A percentile compares a stretch with the other conserved stretches of the same genome.
Evolutionary conservation across 371 early-diverging fungal genomes (phyloP).

Genomic region (Mucor velutinosus): DNA sequence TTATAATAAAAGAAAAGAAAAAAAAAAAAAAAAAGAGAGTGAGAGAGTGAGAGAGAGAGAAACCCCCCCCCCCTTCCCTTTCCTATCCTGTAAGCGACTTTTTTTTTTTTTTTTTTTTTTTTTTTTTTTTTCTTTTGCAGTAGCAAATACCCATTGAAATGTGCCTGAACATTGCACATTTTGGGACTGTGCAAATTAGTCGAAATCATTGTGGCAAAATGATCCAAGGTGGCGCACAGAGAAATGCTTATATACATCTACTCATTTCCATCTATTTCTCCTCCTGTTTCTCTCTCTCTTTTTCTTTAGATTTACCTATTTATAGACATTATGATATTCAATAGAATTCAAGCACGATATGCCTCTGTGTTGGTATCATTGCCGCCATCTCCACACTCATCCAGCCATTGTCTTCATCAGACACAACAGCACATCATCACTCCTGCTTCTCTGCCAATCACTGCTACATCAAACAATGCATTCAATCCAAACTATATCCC

Average conservation of each 20-base stretch:
- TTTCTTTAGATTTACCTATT: neutral
- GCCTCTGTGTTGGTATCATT: conserved; percentile 14
- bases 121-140: neutral
- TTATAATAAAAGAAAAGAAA: conserved; percentile 3
- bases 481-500: conserved; percentile 48
- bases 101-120: too few relatives aligned
- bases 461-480: conserved; percentile 46
- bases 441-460: conserved; percentile 38
- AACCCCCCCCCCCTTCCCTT: conserved; percentile 17
- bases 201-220: neutral
- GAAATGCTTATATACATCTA: neutral
- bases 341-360: conserved; percentile 14
- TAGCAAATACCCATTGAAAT: neutral
- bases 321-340: neutral
- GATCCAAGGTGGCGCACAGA: conserved; percentile 4
- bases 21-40: conserved; percentile 11
- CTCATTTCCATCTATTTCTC: neutral
- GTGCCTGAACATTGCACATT: neutral
- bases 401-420: neutral
- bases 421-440: conserved; percentile 30
- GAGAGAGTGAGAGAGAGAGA: conserved; percentile 11
- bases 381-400: conserved; percentile 15
- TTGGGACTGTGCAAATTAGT: conserved; percentile 2
- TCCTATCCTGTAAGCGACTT: conserved; percentile 7
- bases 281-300: neutral